Evolutionary conservation across 148 eudicot species (phyloP).

Genomic region (Heliamphora exappendiculata): DNA sequence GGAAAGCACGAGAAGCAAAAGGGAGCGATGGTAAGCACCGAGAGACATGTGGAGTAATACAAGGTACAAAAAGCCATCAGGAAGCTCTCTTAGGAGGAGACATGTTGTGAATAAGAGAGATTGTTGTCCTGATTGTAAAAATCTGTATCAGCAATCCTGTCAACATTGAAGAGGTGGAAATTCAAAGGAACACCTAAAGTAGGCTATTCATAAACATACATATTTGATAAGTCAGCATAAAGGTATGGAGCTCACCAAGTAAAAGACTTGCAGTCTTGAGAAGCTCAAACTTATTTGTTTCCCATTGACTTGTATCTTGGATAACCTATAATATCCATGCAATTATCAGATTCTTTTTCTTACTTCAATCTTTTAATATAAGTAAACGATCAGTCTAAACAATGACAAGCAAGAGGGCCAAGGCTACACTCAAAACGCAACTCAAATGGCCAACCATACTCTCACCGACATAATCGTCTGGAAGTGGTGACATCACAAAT

Average conservation of each 20-base stretch:
- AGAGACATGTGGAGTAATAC: not conserved
- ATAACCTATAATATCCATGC: conserved; percentile 21
- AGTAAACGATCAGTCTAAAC: not conserved
- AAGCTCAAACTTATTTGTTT: conserved; percentile 29
- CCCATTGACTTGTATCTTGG: conserved; percentile 31
- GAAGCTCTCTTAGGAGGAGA: conserved; percentile 60
- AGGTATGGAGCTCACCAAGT: conserved; percentile 32
- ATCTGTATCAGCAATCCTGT: conserved; percentile 45
- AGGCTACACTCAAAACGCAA: not conserved
- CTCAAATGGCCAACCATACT: not conserved
- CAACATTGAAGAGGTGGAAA: conserved; percentile 14
- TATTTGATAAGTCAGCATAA: not conserved
- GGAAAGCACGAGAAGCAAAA: conserved; percentile 1
- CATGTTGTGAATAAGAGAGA: conserved; percentile 46
- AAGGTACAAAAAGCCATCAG: conserved; percentile 21
- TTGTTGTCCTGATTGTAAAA: conserved; percentile 32
- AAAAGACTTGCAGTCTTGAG: conserved; percentile 24
- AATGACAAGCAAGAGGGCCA: not conserved
- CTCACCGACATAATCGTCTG: not conserved
- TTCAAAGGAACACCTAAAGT: not conserved
- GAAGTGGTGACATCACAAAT: not conserved
- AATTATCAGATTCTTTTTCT: not conserved
- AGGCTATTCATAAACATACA: not conserved
- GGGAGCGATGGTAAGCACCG: not conserved
- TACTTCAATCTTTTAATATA: not conserved